A percentile compares a stretch with the other conserved stretches of the same genome.
Conservation (phyloP, 2,329 filamentous ascomycete genomes). For the Davidsoniella australis region DNA sequence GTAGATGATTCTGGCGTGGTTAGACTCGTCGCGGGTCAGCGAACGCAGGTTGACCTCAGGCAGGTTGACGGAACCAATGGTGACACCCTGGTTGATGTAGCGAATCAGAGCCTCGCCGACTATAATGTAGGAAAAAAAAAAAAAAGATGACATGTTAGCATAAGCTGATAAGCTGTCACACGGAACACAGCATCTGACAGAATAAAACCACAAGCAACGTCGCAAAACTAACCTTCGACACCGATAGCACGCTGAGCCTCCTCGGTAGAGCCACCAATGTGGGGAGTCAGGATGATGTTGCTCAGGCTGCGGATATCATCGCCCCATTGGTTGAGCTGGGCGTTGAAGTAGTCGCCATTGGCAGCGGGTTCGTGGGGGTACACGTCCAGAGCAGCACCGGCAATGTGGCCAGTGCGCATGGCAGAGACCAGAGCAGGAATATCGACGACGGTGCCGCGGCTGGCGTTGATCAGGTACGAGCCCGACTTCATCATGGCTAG, state of each 20-base stretch:
- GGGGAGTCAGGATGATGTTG: slow-evolving; percentile 89
- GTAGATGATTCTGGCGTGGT: slow-evolving; percentile 84
- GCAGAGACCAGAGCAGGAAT: slow-evolving; percentile 82
- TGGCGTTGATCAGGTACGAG: slow-evolving; percentile 90
- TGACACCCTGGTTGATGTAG: slow-evolving; percentile 92
- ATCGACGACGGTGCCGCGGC: slow-evolving; percentile 82
- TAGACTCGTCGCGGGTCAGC: slow-evolving; percentile 74
- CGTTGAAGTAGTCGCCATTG: slow-evolving; percentile 91
- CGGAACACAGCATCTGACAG: not conserved
- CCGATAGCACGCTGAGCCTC: slow-evolving; percentile 95
- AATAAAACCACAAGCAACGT: not conserved
- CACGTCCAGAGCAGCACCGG: slow-evolving; percentile 89
- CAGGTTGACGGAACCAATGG: slow-evolving; percentile 83
- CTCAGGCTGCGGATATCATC: slow-evolving; percentile 70
- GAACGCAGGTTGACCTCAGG: slow-evolving; percentile 85
- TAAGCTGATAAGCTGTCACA: not conserved
- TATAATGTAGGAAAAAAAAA: slow-evolving; percentile 17
- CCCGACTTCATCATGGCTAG: slow-evolving; percentile 83
- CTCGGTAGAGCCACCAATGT: slow-evolving; percentile 95
- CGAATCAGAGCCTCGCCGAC: slow-evolving; percentile 74
- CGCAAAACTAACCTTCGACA: slow-evolving; percentile 45
- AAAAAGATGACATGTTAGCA: slow-evolving; percentile 13
- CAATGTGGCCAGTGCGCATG: slow-evolving; percentile 71
- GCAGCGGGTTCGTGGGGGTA: slow-evolving; percentile 86
- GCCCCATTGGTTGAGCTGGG: slow-evolving; percentile 64